Evolutionary conservation across 2,329 filamentous ascomycete genomes (phyloP), one percentile per base, ranked within the genome.

Genomic region (Aspergillus neotritici): DNA sequence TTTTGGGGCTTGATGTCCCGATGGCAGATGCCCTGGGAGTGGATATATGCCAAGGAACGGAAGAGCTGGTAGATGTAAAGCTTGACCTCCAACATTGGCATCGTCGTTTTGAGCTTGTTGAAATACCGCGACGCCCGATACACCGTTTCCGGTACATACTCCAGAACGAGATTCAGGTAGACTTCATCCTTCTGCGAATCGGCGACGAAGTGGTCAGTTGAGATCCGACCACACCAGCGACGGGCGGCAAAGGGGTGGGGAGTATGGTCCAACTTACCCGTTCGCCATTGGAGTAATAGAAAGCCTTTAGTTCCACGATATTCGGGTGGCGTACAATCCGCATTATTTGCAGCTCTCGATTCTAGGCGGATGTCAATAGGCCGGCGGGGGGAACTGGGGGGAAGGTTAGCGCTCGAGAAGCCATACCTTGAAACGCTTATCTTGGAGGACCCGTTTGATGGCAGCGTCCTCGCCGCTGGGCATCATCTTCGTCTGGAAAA

Each of bases 51-150:
- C 57, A 98, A 79, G 30, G 93, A 94, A 58, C 93, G 85, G 81
- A 98, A 98, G 43, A 98, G 85, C 76, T 98, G 93, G 74, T 98
- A 98, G 66, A 91, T 98, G 77, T 97, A 98, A 51, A 98, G 84
- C 77, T 98, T 98, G 66, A 97, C 89, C 71, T 98, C 93, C 58
- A 98, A 81, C 59, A 91, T 95, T 12, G 93, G 93, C 93, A 98
- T 98, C 41, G 91, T 96, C 5, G 90, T 94, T 82, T 97, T 98
- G 84, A 97, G 85, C 77, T 98, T 98, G 79, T 94, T 97, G 79
- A 98, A 98, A 74, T 96, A 97, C 61, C 93, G 84, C 52, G 93
- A 97, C 34, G 93, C 93, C 62, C 93, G 84, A 71, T 98, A 98
- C 40, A 98, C 93, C 10, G 93, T 98, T 75, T 98, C 93, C 39